Base-by-base conservation (phyloP, 352 stramenopile species). In the Phytopythium sindhum region DNA sequence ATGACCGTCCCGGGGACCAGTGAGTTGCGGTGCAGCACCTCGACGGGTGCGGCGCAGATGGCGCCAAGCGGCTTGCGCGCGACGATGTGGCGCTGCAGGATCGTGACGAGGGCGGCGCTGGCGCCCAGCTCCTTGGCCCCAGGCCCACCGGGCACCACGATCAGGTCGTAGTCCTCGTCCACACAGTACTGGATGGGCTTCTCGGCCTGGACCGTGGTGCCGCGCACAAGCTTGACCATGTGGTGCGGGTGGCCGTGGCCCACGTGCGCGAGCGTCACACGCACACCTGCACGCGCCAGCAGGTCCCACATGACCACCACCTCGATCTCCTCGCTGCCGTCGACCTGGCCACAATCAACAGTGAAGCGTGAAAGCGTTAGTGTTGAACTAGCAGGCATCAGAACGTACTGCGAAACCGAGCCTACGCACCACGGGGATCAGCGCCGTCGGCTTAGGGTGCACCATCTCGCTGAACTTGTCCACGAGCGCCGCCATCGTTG, bases 251-350 rank as follows among this genome's bases (percentile, higher is more conserved):
- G 67, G n/a, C 70, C 63, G 50, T 53, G 63, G n/a, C 63, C 71
- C 17, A 89, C 74, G 31, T 70, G 73, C 2, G 79, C 84, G 42
- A 92, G 61, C 45, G 80, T 90, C 60, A 92, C 81, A 39, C 78
- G 81, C 31, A 89, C 78, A 24, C 84, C 81, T 23, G 75, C 84
- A 14, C 77, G 80, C 44, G 80, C 69, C 47, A 92, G 60, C 47
- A 92, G 68, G 29, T 74, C 72, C 23, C 67, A 74, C 5, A 92
- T 64, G 50, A 65, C 75, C 17, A 69, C 81, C 48, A 88, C 70
- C 31, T 92, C 81, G 11, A 92, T 89, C 47, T 92, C 84, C 65
- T 89, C 84, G 57, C 72, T 80, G 11, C 73, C 81, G 23, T 78
- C 63, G 2, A 79, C 72, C 80, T 90, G 51, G 33, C 48, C 42